Evolutionary conservation across 441 rosid species (phyloP).

Genomic region (Corymbia calophylla): DNA sequence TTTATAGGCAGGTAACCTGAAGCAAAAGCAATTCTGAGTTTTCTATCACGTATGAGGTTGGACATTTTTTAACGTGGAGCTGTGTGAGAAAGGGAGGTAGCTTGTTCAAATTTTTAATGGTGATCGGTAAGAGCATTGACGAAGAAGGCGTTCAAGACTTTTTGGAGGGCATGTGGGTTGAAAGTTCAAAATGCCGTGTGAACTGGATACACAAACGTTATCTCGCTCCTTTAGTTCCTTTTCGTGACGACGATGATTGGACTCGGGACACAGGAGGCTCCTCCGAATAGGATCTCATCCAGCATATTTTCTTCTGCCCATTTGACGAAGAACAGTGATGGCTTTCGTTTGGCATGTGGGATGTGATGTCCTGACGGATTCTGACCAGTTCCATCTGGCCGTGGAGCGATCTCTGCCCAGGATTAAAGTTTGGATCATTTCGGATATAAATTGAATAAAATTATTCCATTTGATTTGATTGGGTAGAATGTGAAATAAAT

Average conservation of each 20-base stretch:
- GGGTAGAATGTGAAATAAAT: neutral
- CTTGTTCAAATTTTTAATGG: neutral
- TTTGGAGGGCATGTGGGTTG: neutral
- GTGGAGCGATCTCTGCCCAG: neutral
- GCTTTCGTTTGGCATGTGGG: neutral
- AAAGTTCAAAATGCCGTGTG: neutral
- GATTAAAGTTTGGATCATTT: neutral
- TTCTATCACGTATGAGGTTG: neutral
- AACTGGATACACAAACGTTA: neutral
- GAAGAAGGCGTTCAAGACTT: neutral
- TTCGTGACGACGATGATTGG: neutral
- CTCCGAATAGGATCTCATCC: neutral
- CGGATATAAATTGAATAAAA: neutral
- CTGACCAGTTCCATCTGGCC: neutral
- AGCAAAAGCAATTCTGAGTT: neutral
- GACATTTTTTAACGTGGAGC: neutral
- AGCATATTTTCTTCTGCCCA: neutral
- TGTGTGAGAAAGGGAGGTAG: neutral
- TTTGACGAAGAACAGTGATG: neutral
- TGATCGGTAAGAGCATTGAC: neutral
- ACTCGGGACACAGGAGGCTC: neutral
- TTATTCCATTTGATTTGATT: neutral
- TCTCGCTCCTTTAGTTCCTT: neutral
- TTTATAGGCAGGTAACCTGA: neutral
- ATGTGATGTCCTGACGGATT: neutral